Evolutionary conservation across 148 eudicot species (phyloP).

Genomic region (Beta vulgaris): DNA sequence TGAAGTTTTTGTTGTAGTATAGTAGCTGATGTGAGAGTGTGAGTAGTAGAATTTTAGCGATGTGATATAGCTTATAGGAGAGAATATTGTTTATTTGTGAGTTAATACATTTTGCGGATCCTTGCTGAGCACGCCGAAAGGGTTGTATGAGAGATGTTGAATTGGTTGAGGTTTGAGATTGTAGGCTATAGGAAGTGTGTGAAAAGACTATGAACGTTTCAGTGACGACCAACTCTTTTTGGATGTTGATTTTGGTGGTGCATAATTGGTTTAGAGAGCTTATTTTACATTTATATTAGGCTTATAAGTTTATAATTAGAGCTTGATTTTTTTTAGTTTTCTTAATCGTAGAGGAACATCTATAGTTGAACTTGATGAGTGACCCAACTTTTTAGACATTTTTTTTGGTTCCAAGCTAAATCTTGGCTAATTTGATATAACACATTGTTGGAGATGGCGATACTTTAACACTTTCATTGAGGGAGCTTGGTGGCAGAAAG

Average conservation of each 20-base stretch:
- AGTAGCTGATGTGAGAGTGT: too few relatives aligned
- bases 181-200: not conserved
- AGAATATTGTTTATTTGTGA: not conserved
- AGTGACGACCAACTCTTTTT: not conserved
- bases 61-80: not conserved
- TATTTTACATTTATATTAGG: not conserved
- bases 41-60: too few relatives aligned
- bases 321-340: not conserved
- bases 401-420: not conserved
- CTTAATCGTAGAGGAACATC: not conserved
- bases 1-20: too few relatives aligned
- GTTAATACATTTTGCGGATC: not conserved
- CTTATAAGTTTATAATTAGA: not conserved
- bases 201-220: too few relatives aligned
- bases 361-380: not conserved
- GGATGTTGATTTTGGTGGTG: not conserved
- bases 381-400: not conserved
- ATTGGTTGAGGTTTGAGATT: not conserved
- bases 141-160: not conserved
- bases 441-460: conserved; percentile 63
- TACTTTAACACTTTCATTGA: conserved; percentile 57
- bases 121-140: not conserved
- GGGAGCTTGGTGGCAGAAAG: conserved; percentile 88
- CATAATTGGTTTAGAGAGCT: not conserved
- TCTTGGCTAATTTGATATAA: not conserved